Conservation (phyloP, 331 rosid species). For the Dryas integrifolia region DNA sequence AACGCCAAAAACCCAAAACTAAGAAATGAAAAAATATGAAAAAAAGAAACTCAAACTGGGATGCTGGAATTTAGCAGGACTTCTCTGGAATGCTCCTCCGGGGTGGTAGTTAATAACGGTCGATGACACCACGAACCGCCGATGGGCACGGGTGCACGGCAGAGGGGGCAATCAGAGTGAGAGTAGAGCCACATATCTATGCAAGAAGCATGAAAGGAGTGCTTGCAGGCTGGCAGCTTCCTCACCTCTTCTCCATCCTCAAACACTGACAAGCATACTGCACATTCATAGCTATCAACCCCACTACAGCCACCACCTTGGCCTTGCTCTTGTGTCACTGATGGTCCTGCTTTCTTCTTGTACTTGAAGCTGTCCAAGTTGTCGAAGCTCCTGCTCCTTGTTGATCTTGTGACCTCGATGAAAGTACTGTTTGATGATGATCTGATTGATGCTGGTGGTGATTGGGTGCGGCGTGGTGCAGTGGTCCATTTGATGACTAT, state of each 20-base stretch:
- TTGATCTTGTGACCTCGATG: conserved; percentile 14
- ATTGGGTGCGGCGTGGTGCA: conserved; percentile 19
- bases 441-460: conserved; percentile 2
- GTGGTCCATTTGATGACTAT: conserved; percentile 48
- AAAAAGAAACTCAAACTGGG: conserved; percentile 1
- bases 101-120: conserved; percentile 13
- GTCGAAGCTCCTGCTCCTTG: conserved; percentile 28
- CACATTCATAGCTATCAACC: conserved; percentile 47
- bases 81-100: conserved; percentile 36
- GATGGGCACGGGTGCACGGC: conserved; percentile 56
- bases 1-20: conserved; percentile 11
- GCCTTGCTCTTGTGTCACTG: conserved; percentile 6
- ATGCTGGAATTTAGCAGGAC: conserved; percentile 20
- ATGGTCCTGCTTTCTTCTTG: conserved; percentile 37
- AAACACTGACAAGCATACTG: conserved; percentile 68
- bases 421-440: not conserved
- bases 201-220: conserved; percentile 69
- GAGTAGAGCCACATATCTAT: conserved; percentile 95
- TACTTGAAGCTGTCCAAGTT: conserved; percentile 62
- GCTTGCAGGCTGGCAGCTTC: conserved; percentile 69
- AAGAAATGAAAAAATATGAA: not conserved
- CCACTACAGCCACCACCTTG: not conserved
- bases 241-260: conserved; percentile 90
- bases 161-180: conserved; percentile 87
- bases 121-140: conserved; percentile 15